Conservation (phyloP, 345 rosid genomes). For the Erysimum cheiranthoides region DNA sequence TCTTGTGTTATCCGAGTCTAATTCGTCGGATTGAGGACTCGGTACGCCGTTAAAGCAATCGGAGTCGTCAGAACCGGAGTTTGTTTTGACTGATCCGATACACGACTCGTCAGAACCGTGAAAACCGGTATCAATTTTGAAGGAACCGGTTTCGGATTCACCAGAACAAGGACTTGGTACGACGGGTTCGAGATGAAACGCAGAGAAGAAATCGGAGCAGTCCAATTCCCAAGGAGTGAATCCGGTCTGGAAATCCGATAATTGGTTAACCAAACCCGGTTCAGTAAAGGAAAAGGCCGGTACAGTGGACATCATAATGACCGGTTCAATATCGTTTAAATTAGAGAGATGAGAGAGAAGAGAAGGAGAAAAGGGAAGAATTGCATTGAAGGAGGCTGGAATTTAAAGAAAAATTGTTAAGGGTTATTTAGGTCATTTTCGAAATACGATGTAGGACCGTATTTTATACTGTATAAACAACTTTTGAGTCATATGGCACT, state of each 20-base stretch:
- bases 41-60: not conserved
- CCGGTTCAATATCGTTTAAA: conserved; percentile 1
- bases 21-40: conserved; percentile 19
- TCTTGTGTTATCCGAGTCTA: not conserved
- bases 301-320: conserved; percentile 56
- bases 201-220: conserved; percentile 43
- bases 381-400: conserved; percentile 56
- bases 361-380: conserved; percentile 90
- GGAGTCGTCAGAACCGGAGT: conserved; percentile 21
- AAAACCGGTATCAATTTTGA: conserved; percentile 28
- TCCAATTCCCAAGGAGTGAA: conserved; percentile 63
- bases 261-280: conserved; percentile 48
- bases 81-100: conserved; percentile 24
- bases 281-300: conserved; percentile 52
- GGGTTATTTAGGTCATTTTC: conserved; percentile 41
- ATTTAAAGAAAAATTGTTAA: conserved; percentile 54
- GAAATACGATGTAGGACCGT: conserved; percentile 16
- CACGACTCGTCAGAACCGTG: conserved; percentile 27
- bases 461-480: conserved; percentile 30
- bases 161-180: conserved; percentile 31
- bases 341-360: conserved; percentile 41
- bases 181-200: conserved; percentile 39
- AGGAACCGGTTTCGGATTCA: conserved; percentile 36
- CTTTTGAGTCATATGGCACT: conserved; percentile 68
- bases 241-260: conserved; percentile 53